Percentiles rank a stretch among this genome's conserved stretches.
These are phyloP conservation scores for Cyclotella baltica DNA, from an alignment of 108 stramenopile genomes.

Conservation along the genomic window DNA sequence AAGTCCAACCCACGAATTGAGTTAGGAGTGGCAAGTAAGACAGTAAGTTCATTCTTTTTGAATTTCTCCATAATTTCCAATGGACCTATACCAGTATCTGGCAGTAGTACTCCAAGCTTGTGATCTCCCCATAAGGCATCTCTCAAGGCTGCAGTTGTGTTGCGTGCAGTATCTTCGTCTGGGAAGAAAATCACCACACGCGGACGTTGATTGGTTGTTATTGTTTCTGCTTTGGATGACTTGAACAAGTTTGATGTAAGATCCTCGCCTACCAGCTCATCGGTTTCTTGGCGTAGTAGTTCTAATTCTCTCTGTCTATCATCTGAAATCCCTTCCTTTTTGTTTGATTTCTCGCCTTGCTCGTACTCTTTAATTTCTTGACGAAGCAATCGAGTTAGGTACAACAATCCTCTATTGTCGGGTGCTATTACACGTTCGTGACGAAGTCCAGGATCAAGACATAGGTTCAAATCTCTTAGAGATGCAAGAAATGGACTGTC, in stretches of 20 bases:
- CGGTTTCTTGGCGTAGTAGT: slow-evolving; percentile 29
- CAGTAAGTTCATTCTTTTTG: slow-evolving; percentile 67
- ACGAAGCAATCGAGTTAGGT: slow-evolving; percentile 71
- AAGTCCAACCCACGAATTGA: slow-evolving; percentile 88
- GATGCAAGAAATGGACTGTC: slow-evolving; percentile 48
- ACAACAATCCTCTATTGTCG: slow-evolving; percentile 58
- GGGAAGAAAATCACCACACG: slow-evolving; percentile 88
- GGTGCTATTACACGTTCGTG: slow-evolving; percentile 74
- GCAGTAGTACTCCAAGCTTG: slow-evolving; percentile 74
- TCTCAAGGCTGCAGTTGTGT: slow-evolving; percentile 62
- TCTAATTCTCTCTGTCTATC: slow-evolving; percentile 17
- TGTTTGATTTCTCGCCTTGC: slow-evolving; percentile 18
- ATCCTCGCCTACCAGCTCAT: slow-evolving; percentile 37
- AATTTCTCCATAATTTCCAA: slow-evolving; percentile 81
- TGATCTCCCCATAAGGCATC: slow-evolving; percentile 90
- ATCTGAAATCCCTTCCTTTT: slow-evolving; percentile 11
- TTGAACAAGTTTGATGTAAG: slow-evolving; percentile 13
- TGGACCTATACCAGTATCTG: slow-evolving; percentile 75
- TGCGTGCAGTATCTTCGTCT: slow-evolving; percentile 73
- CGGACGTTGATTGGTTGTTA: slow-evolving; percentile 56
- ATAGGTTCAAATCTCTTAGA: slow-evolving; percentile 75
- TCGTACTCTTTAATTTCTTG: slow-evolving; percentile 77
- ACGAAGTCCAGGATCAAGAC: slow-evolving; percentile 77
- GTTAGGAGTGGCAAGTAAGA: slow-evolving; percentile 84
- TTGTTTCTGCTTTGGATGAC: slow-evolving; percentile 27